These are phyloP conservation scores for Trametopsis cervina DNA, from an alignment of 768 basidiomycete genomes.

Conservation along the genomic window DNA sequence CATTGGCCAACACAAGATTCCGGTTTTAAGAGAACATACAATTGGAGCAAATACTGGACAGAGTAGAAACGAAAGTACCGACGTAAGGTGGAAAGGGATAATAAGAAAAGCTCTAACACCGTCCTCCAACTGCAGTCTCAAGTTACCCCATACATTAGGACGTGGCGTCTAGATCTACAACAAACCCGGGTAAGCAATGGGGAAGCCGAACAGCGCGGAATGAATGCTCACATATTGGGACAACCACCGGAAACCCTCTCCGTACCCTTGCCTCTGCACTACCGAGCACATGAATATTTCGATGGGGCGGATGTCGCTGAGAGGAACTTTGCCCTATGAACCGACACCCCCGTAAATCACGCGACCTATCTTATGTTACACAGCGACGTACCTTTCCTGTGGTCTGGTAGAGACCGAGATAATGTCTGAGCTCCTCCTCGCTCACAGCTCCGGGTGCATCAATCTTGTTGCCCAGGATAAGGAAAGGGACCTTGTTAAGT, in stretches of 20 bases:
- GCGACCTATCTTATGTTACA: no score
- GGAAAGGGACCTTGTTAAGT: constrained; percentile 93
- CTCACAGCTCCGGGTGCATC: constrained; percentile 97
- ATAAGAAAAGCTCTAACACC: no score
- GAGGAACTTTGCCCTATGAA: constrained; percentile 87
- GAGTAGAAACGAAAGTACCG: not conserved
- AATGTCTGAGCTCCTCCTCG: constrained; percentile 94
- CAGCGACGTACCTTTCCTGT: constrained; percentile 94
- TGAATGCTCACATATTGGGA: constrained; percentile 81
- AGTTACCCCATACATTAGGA: no score
- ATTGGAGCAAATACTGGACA: not conserved
- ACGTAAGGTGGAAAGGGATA: no score
- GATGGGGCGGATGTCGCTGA: constrained; percentile 95
- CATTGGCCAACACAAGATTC: no score
- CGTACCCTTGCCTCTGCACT: constrained; percentile 97
- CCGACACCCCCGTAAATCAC: no score
- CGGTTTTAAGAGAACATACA: not conserved
- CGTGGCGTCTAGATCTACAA: not conserved
- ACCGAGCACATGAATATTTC: constrained; percentile 99
- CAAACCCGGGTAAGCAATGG: no score
- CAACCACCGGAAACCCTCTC: constrained; percentile 96
- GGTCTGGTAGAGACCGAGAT: constrained; percentile 96
- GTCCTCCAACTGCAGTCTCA: not conserved
- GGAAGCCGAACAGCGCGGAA: not conserved
- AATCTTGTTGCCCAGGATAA: constrained; percentile 98